Percentiles rank a stretch among this genome's conserved stretches.
These are phyloP conservation scores for Talaromyces funiculosus DNA, from an alignment of 2,329 filamentous ascomycete species.

Conservation along the genomic window DNA sequence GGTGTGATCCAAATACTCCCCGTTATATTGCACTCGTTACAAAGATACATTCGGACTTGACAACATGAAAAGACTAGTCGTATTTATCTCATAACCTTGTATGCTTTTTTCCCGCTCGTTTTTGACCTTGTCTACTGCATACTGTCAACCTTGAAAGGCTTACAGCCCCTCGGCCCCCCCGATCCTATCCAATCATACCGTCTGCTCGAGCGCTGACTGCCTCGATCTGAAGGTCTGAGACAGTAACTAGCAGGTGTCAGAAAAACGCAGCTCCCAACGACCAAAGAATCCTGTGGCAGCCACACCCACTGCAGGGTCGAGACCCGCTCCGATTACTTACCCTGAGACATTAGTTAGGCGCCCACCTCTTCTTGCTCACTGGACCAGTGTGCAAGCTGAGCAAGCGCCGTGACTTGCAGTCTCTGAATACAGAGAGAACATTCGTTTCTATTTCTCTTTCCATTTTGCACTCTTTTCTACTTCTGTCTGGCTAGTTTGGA, in stretches of 20 bases:
- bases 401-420: slow-evolving; percentile 4
- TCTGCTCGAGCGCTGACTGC: slow-evolving; percentile 1
- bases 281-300: neutral
- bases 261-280: neutral
- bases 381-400: neutral
- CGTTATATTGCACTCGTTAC: neutral
- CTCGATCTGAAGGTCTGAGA: slow-evolving; percentile 2
- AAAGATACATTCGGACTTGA: neutral
- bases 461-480: neutral
- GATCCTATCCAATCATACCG: slow-evolving; percentile 4
- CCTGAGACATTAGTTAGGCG: slow-evolving; percentile 12
- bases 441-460: neutral
- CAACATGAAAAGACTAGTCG: neutral
- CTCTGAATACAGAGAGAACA: neutral
- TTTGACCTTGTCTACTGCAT: neutral
- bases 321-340: slow-evolving; percentile 9
- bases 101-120: neutral
- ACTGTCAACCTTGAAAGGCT: neutral
- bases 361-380: slow-evolving; percentile 1
- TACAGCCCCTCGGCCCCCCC: slow-evolving; percentile 3
- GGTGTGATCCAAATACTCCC: neutral
- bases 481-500: neutral
- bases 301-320: neutral
- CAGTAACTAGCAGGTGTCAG: slow-evolving; percentile 3
- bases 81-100: neutral